These are phyloP conservation scores for Xylaria curta DNA, from an alignment of 495 filamentous ascomycete genomes.

Conservation along the genomic window DNA sequence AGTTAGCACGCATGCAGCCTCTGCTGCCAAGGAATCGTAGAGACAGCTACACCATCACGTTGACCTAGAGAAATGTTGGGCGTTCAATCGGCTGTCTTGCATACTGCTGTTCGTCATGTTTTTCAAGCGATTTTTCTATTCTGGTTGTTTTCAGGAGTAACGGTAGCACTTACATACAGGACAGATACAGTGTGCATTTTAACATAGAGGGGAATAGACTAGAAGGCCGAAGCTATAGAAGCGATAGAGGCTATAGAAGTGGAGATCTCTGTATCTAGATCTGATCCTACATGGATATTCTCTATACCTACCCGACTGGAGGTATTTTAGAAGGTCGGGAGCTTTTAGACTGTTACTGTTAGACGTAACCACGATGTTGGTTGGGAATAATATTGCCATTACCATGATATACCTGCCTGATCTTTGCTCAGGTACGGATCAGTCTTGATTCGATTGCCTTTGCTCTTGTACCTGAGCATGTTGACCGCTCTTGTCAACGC, in stretches of 20 bases:
- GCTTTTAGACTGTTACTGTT: slow-evolving; percentile 9
- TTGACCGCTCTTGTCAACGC: slow-evolving; percentile 14
- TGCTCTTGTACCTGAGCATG: neutral
- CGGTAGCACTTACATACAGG: slow-evolving; percentile 17
- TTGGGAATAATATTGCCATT: neutral
- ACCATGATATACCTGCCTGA: neutral
- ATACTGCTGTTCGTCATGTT: neutral
- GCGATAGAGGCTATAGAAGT: slow-evolving; percentile 17
- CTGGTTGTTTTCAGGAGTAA: neutral
- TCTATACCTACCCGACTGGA: neutral
- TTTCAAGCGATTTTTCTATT: neutral
- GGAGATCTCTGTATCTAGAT: slow-evolving; percentile 2
- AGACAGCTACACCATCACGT: slow-evolving; percentile 25
- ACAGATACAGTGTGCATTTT: slow-evolving; percentile 1
- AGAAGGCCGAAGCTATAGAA: slow-evolving; percentile 16
- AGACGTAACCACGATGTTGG: neutral
- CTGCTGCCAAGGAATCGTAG: slow-evolving; percentile 23
- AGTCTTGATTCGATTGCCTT: neutral
- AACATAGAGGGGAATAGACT: slow-evolving; percentile 7
- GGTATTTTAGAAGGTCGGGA: neutral
- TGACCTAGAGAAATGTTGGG: neutral
- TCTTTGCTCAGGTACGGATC: neutral
- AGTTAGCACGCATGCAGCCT: slow-evolving; percentile 17
- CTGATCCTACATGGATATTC: neutral
- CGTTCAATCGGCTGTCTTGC: neutral